Evolutionary conservation across 1,284 basidiomycete genomes (phyloP), one percentile per base, ranked within the genome.

Genomic region (Boletus sp.): DNA sequence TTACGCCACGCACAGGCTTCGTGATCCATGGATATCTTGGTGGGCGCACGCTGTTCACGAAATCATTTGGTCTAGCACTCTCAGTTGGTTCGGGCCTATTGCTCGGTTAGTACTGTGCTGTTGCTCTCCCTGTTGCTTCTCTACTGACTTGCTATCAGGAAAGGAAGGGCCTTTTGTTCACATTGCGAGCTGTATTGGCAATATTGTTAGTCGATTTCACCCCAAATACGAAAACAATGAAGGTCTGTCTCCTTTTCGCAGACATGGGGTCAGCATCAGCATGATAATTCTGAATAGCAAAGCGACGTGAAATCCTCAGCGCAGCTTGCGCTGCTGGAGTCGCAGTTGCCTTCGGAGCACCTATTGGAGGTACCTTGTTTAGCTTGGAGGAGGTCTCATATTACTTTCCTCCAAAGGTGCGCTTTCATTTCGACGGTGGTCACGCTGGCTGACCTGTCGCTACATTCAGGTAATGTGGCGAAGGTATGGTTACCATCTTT

Each of bases 81-180:
- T 92, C 92, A 6, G 95, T 97, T 22, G 95, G 91, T 4, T 95
- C 92, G 2, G 96, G 95, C 1, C 77, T 98, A 33, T 89, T 91
- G 4, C 80, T 98, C 16, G 95, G 93, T 80, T 51, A 53, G 75
- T 62, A 36, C 18, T 27, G 31, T 53, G n/a, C 20, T 18, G 5
- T 53, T 20, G 12, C 60, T 64, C 37, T 57, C 59, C 6, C 51
- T 53, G 31, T 36, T 7, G n/a, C 44, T 60, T 63, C n/a, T 43
- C 35, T 33, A 47, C 11, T 53, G n/a, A 57, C 31, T 51, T 48
- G 7, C 7, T 36, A 1, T 33, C 47, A 79, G 83, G 85, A 50
- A 96, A 97, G 78, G 96, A 98, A 76, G 96, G 96, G 0, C 96
- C 96, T 0, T 92, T 98, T 69, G 96, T 98, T 1, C 96, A 98